A percentile compares a stretch with the other conserved stretches of the same genome.
phyloP scores from a whole-genome alignment of 805 yeast genomes.

The Cyberlindnera petersonii region DNA sequence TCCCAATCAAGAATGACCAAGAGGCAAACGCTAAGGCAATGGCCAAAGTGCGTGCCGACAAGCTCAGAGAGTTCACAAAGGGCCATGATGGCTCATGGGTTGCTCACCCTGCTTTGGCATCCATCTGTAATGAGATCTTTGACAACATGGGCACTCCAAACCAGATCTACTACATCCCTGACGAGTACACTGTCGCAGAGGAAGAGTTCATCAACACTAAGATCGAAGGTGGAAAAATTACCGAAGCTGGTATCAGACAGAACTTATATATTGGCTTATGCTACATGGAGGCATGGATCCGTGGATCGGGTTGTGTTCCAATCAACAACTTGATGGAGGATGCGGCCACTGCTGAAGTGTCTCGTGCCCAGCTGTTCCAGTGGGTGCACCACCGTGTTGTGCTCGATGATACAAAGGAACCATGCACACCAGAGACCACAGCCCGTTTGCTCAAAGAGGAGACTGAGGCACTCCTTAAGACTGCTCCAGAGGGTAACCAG shows the following conservation, averaged over 20 bases:
- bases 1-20: slow-evolving; percentile 71
- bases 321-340: slow-evolving; percentile 85
- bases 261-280: slow-evolving; percentile 73
- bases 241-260: slow-evolving; percentile 65
- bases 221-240: slow-evolving; percentile 59
- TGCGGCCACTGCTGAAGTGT: slow-evolving; percentile 87
- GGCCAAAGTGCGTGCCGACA: slow-evolving; percentile 70
- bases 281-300: slow-evolving; percentile 83
- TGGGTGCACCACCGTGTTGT: slow-evolving; percentile 73
- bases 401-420: slow-evolving; percentile 53
- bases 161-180: slow-evolving; percentile 54
- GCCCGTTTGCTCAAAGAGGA: slow-evolving; percentile 56
- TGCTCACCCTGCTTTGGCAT: slow-evolving; percentile 80
- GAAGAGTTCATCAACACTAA: slow-evolving; percentile 60
- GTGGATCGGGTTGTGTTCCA: slow-evolving; percentile 83
- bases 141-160: slow-evolving; percentile 81
- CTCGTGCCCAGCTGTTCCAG: slow-evolving; percentile 77
- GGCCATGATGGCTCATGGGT: slow-evolving; percentile 92
- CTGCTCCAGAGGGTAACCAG: slow-evolving; percentile 48
- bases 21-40: slow-evolving; percentile 62
- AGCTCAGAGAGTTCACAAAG: slow-evolving; percentile 68
- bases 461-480: slow-evolving; percentile 49
- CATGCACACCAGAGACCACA: slow-evolving; percentile 57
- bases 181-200: slow-evolving; percentile 51
- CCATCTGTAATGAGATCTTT: slow-evolving; percentile 68